Evolutionary conservation across 1,139 yeast species (phyloP), one percentile per base, ranked within the genome.

Genomic region (Diutina neorugosa): DNA sequence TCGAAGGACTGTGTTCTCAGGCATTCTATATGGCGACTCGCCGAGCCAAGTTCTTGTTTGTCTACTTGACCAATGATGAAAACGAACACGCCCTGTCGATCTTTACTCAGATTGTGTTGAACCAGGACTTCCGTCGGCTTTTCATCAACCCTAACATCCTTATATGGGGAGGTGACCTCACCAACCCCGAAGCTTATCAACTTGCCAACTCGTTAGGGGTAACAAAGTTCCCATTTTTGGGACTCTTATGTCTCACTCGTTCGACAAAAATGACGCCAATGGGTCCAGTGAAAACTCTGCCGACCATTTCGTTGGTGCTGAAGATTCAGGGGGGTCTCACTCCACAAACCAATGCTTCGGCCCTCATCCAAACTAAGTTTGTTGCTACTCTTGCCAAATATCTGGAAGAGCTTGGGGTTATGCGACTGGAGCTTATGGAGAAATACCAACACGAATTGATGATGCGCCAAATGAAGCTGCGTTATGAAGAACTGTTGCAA

Each of bases 121-220:
- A 80, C 58, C 76, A 76, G 1, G 68, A 68, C 40, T 81, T 89
- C 54, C 68, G 79, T 7, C 68, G 69, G 9, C 69, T 84, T 52
- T 68, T 87, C 51, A 54, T 58, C 76, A 53, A 71, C 77, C 60
- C 60, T 8, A 53, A 59, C 51, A 65, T 83, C 3, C 62, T 89
- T 2, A 70, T 89, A 4, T 93, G 98, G 98, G 96, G 94, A 42
- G 96, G 97, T 8, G 86, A 87, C 63, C 80, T 86, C 34, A 77
- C 81, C 16, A 81, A 84, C 57, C 81, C 90, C 14, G 98, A 93
- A 66, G 88, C 94, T 1, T 84, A 81, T 62, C 96, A 89, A 61
- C 82, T 89, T 16, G 88, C 96, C 0, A 84, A 85, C 62, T 80
- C 86, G 51, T 76, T 91, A 56, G 79, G 80, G 56, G 86, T 85